Evolutionary conservation across 1,284 basidiomycete species (phyloP), one percentile per base, ranked within the genome.

Genomic region (Marasmius tenuissimus): DNA sequence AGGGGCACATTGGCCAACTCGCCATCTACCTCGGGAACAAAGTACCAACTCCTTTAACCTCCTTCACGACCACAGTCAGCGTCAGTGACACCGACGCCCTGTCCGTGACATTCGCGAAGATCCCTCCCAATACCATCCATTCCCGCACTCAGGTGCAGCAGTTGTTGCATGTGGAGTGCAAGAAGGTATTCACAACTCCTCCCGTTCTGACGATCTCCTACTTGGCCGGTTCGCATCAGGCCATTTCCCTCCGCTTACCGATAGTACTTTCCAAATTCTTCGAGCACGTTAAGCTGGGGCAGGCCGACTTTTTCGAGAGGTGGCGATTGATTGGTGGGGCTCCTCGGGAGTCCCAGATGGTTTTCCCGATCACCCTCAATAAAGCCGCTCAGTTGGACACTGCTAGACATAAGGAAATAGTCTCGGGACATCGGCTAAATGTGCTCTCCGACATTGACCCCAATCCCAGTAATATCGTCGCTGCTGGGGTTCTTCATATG

Each of bases 11-110:
- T 40, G 97, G 97, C 14, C 93, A 97, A 67, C 74, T 99, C 49
- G 93, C 96, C 20, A 81, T 99, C 35, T 99, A 97, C 78, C 87
- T 99, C 68, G 96, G 97, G 67, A 99, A 99, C 84, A 99, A 99
- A 76, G 83, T 97, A 57, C 85, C 91, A 14, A 87, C 89, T 3
- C 85, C 94, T 20, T 85, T 99, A 69, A 92, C 90, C 9, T 93
- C 94, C 11, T 94, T 99, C 76, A 95, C 93, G 1, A 90, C 94
- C 4, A 88, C 88, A 1, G 80, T 98, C 62, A 86, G 93, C 66
- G 84, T 88, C 61, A 81, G 83, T 54, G 87, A 96, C 63, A 76
- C 89, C 1, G 87, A 91, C 8, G 88, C 92, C 0, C 77, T 99
- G 42, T 84, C 86, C 5, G 88, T 91, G 14, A 88, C 88, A 2